Evolutionary conservation across 192 early-diverging fungal genomes (phyloP), one percentile per base, ranked within the genome.

Genomic region (Paraglomus brasilianum): DNA sequence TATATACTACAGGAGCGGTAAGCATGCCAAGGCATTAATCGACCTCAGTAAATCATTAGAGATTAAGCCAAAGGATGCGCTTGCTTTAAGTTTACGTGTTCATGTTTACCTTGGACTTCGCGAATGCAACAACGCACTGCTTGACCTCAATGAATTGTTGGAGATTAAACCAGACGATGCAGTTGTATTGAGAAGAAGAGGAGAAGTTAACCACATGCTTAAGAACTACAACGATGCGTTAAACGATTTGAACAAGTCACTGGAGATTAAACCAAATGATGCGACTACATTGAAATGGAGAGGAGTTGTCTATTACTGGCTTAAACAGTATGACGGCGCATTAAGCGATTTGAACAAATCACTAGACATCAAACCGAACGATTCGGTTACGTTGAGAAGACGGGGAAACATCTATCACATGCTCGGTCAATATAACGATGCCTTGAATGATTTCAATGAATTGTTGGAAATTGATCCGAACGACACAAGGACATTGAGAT

Each of bases 31-130:
- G 11, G 53, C 53, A 17, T 56, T 56, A 56, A 22, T 38, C 2
- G 65, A 66, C 39, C 52, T 66, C 49, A 52, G 50, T 14, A 51
- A 40, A 40, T 44, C 65, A 41, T 53, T 66, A 40, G 5, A 52
- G 41, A 8, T 40, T 5, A 15, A 14, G 52, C 65, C 65, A 11
- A 41, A 30, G 4, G 52, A 30, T 51, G 65, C 8, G 13, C 38
- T 36, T 41, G 13, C 48, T 39, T 40, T 66, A 11, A 22, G 45
- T 8, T 40, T 19, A 52, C 50, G 49, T 51, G 65, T 24, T 1
- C 48, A n/a, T 5, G 24, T 44, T 22, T 52, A 40, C n/a, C 3
- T 21, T 40, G 39, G 38, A 19, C 15, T 66, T 5, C 36, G 48
- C 7, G 15, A 14, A 40, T 51, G 52, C 43, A 21, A 36, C 15